Evolutionary conservation across 352 stramenopile genomes (phyloP), one percentile per base, ranked within the genome.

Genomic region (Globisporangium apiculatum): DNA sequence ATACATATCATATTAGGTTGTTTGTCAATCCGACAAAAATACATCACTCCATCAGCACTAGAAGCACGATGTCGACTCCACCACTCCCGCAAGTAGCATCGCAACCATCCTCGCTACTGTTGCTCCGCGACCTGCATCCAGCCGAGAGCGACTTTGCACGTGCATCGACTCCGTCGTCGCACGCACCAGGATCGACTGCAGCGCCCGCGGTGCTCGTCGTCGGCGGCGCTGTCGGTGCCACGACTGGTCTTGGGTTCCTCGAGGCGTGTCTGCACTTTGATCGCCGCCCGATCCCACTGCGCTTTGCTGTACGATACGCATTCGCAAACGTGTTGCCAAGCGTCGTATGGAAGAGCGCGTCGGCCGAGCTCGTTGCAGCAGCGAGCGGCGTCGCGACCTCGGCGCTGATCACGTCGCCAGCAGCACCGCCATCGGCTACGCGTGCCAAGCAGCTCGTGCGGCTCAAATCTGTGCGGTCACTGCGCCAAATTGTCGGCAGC

Each of bases 231-330:
- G 8, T 69, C 14, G 43, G 55, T 14, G 45, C 66, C 35, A 86
- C 76, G 7, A 66, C 84, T 9, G 55, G 71, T 3, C 50, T 86
- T 14, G 79, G 78, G 37, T 93, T 93, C 53, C 62, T 71, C 2
- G 83, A 93, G 62, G 80, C 64, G 17, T 93, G 79, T 53, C 38
- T 87, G 15, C 67, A 73, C 53, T 53, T 90, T 15, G 67, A 79
- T 48, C 73, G 69, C 2, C 72, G 74, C 1, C 83, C 83, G 5
- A 81, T 93, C 46, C 83, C 83, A 11, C 59, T 93, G 56, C 76
- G 71, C 2, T 89, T 91, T 47, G 83, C 83, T 11, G 50, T 81
- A 6, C 55, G 50, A 37, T 91, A 80, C 46, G 83, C 83, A 15
- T 48, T 71, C n/a, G 65, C 58, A 24, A 93, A 91, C 53, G 48